Percentiles rank a stretch among this genome's conserved stretches.
Conservation (phyloP, 202 grass and related monocot genomes). For the Carex sylvatica region DNA sequence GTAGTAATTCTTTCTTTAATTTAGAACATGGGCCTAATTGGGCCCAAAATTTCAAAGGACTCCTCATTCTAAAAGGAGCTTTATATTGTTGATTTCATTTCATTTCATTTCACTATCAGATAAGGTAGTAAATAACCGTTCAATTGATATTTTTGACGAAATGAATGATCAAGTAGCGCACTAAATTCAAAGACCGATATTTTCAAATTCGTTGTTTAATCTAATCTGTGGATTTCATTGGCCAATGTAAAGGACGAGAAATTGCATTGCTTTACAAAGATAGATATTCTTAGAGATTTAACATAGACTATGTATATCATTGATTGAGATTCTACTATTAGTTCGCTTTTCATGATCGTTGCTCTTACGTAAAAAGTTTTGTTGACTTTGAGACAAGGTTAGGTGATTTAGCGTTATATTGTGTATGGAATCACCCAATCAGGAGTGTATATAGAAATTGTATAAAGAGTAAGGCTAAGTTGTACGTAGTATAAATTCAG, state of each 20-base stretch:
- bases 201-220: neutral
- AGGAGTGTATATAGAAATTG: too few species aligned
- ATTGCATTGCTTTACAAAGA: neutral
- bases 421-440: too few species aligned
- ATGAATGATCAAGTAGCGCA: neutral
- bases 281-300: neutral
- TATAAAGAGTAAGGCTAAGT: too few species aligned
- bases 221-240: neutral
- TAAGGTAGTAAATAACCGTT: neutral
- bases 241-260: neutral
- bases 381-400: neutral
- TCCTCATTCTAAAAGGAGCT: neutral
- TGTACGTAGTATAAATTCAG: too few species aligned
- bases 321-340: neutral
- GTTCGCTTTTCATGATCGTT: neutral
- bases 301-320: neutral
- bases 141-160: neutral
- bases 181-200: neutral
- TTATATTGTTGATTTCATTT: neutral
- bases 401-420: too few species aligned
- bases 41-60: neutral
- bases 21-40: neutral
- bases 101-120: conserved; percentile 19
- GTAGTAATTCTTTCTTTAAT: neutral
- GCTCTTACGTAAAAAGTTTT: neutral